Base-by-base conservation (phyloP, 1,284 basidiomycete genomes). In the Phenoliferia sp. region DNA sequence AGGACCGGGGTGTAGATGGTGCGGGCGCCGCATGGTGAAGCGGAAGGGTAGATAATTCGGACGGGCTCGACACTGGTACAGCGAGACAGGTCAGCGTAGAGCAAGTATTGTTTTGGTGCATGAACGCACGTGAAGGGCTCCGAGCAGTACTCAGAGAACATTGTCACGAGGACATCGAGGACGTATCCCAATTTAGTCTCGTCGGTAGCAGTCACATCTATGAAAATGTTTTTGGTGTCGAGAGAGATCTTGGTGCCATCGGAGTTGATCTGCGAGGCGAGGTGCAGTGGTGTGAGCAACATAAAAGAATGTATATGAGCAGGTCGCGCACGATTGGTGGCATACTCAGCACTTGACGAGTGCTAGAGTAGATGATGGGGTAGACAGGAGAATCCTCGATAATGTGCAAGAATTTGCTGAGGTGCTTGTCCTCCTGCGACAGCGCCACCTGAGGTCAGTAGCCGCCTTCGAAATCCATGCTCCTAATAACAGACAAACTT, bases 121-220 rank as follows among this genome's bases (percentile, higher is more conserved):
- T 29, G 48, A 9, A 80, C 90, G 74, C 79, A 94, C 91, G 89
- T 88, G 85, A 89, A 97, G 3, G 94, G 92, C 62, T 92, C 87
- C 67, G 85, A 85, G 78, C 92, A 94, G 80, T 99, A 97, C 80
- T 98, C 93, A 17, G 93, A 89, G 81, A 99, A 99, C 95, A 98
- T 97, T 54, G 92, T 90, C 7, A 90, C 85, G 36, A 99, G 86
- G 71, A 97, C 93, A 80, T 95, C 96, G 63, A 94, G 86, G 62
- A 98, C 96, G 71, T 97, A 94, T 75, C 88, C 88, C 64, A 99
- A 85, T 81, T 98, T 99, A 58, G 95, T 98, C 79, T 93, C 87
- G 79, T 99, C 96, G n/a, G 92, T 95, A 9, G 94, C 95, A 7
- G 96, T 99, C 58, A 93, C 87, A 80, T 99, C 96, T 74, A 99